Percentiles rank a stretch among this genome's conserved stretches.
Evolutionary conservation across 805 yeast genomes (phyloP).

Genomic region (Candida qinlingensis): DNA sequence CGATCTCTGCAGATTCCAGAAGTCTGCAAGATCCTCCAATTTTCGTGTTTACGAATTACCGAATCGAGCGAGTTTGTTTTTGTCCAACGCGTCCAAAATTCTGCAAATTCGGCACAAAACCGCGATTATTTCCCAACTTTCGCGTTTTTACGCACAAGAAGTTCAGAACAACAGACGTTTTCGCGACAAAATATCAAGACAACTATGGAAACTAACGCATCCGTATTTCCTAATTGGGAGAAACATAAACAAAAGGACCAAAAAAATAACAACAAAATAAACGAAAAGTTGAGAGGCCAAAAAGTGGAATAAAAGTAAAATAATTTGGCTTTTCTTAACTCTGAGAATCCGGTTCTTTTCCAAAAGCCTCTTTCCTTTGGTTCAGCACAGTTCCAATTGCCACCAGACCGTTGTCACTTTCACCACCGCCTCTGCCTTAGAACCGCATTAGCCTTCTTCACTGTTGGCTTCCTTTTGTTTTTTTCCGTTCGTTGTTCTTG

Average conservation of each 20-base stretch:
- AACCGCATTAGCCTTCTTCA: no score
- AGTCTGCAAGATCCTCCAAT: background rate
- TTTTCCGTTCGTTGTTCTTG: no score
- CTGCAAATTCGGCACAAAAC: background rate
- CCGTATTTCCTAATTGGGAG: slow-evolving; percentile 19
- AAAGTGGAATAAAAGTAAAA: no score
- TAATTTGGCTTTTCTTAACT: no score
- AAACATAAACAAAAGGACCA: slow-evolving; percentile 16
- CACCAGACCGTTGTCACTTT: no score
- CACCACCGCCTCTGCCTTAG: no score
- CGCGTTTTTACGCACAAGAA: background rate
- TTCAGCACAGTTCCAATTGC: no score
- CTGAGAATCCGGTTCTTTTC: no score
- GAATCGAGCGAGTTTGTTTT: background rate
- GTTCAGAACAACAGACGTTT: background rate
- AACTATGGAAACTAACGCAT: background rate
- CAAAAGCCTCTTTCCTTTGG: no score
- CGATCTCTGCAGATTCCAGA: background rate
- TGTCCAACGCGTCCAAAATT: background rate
- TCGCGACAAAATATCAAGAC: background rate
- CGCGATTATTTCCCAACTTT: background rate
- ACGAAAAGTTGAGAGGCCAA: background rate
- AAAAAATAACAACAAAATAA: background rate
- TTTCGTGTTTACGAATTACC: background rate
- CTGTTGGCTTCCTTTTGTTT: no score